phyloP scores from a whole-genome alignment of 2,329 filamentous ascomycete species.

The Herpotrichia juniperi region DNA sequence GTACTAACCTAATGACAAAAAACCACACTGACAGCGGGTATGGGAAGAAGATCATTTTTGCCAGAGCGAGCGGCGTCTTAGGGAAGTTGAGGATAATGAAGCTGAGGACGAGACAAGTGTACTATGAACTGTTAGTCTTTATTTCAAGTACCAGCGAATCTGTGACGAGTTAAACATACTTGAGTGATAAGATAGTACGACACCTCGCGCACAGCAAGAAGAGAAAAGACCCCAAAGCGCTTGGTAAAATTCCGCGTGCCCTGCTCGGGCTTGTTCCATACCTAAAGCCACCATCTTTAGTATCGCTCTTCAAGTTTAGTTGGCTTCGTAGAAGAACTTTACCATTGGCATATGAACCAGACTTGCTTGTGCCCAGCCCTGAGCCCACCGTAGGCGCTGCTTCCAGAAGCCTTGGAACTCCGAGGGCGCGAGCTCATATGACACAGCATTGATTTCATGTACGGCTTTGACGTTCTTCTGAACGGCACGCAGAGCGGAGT shows the following conservation, averaged over 20 bases:
- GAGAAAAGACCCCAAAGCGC: slow-evolving; percentile 49
- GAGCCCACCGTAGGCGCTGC: slow-evolving; percentile 53
- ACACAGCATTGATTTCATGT: slow-evolving; percentile 53
- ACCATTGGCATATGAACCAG: slow-evolving; percentile 45
- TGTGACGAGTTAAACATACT: slow-evolving; percentile 3
- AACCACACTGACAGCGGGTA: slow-evolving; percentile 53
- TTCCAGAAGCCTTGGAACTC: slow-evolving; percentile 52
- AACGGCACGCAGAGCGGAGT: slow-evolving; percentile 52
- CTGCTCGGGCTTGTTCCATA: slow-evolving; percentile 42
- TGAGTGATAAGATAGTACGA: slow-evolving; percentile 53
- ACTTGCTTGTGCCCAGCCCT: slow-evolving; percentile 54
- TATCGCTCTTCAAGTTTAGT: not conserved
- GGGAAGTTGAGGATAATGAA: slow-evolving; percentile 51
- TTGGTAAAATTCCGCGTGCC: slow-evolving; percentile 33
- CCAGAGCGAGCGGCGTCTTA: slow-evolving; percentile 36
- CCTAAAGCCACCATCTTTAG: not conserved
- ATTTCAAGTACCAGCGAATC: no score
- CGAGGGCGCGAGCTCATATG: slow-evolving; percentile 53
- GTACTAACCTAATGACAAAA: slow-evolving; percentile 45
- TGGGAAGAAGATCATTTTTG: slow-evolving; percentile 49
- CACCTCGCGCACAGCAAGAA: slow-evolving; percentile 51
- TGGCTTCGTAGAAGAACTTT: not conserved
- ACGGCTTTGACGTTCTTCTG: slow-evolving; percentile 47
- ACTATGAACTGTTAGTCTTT: slow-evolving; percentile 33
- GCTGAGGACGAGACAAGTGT: slow-evolving; percentile 50